These are phyloP conservation scores for Cordyceps cicadae DNA, from an alignment of 2,329 filamentous ascomycete genomes.

Conservation along the genomic window DNA sequence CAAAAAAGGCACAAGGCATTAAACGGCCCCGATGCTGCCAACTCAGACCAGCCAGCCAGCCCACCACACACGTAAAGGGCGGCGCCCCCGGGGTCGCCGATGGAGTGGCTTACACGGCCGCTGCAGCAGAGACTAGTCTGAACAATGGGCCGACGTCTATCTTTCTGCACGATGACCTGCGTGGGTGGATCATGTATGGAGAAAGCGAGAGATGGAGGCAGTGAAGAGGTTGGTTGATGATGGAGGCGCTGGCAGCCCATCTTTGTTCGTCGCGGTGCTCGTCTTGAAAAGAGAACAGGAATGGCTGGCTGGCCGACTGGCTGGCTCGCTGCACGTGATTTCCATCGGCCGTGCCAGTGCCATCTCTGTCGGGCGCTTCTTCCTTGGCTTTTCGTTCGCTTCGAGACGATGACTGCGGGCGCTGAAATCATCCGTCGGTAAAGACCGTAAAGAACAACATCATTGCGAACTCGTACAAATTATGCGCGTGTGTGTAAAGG, in stretches of 20 bases:
- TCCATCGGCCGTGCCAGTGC: background rate
- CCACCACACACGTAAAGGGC: background rate
- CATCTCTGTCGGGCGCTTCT: background rate
- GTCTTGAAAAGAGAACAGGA: too few relatives aligned
- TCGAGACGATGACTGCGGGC: too few relatives aligned
- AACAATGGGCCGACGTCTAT: background rate
- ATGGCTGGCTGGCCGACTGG: background rate
- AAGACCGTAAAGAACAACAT: too few relatives aligned
- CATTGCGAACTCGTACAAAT: too few relatives aligned
- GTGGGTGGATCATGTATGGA: background rate
- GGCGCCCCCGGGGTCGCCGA: constrained; percentile 7
- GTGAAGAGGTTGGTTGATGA: background rate
- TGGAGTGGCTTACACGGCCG: constrained; percentile 4
- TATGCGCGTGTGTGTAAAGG: too few relatives aligned
- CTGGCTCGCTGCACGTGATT: background rate
- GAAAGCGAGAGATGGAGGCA: background rate
- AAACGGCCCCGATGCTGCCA: background rate
- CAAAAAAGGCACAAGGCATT: too few relatives aligned
- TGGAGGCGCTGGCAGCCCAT: background rate
- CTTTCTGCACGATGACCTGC: background rate
- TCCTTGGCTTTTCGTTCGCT: too few relatives aligned
- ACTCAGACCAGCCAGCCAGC: background rate
- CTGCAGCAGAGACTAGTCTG: background rate
- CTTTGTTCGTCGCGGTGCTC: background rate
- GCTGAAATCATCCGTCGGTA: too few relatives aligned